These are phyloP conservation scores for Collybiopsis luxurians DNA, from an alignment of 768 basidiomycete species.

Conservation along the genomic window DNA sequence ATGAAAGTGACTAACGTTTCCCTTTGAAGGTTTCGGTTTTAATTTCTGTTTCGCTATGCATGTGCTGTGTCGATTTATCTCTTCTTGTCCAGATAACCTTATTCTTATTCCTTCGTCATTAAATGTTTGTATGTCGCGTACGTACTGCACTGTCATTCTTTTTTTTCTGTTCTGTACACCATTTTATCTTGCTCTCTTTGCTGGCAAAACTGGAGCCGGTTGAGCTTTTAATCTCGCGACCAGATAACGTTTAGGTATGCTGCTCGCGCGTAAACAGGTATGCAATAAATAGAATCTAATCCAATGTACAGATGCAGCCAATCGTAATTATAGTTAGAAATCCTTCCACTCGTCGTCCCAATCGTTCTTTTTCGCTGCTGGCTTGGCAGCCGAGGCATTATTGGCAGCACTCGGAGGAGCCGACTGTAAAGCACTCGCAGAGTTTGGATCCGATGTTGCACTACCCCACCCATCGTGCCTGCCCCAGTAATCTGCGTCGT, in stretches of 20 bases:
- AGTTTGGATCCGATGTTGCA: constrained; percentile 11
- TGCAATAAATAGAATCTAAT: neutral
- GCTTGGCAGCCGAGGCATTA: constrained; percentile 21
- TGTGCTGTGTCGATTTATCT: too few relatives aligned
- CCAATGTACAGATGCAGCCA: neutral
- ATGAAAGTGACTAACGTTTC: constrained; percentile 51
- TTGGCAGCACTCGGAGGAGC: constrained; percentile 11
- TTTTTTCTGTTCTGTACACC: too few relatives aligned
- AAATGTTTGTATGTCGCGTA: too few relatives aligned
- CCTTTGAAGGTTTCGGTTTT: neutral
- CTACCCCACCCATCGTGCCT: constrained; percentile 6
- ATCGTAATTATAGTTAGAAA: constrained; percentile 40
- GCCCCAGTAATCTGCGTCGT: constrained; percentile 58
- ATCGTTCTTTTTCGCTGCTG: constrained; percentile 47
- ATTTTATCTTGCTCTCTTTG: too few relatives aligned
- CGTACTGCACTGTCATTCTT: too few relatives aligned
- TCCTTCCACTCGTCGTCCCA: constrained; percentile 87
- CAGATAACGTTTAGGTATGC: too few relatives aligned
- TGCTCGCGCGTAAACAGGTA: too few relatives aligned
- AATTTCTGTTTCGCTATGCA: neutral
- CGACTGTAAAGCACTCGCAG: constrained; percentile 15
- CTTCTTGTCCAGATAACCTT: too few relatives aligned
- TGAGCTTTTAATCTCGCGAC: too few relatives aligned
- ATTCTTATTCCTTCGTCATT: too few relatives aligned
- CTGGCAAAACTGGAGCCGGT: too few relatives aligned